Evolutionary conservation across 2,329 filamentous ascomycete genomes (phyloP).

Genomic region (Parafenestella ontariensis): DNA sequence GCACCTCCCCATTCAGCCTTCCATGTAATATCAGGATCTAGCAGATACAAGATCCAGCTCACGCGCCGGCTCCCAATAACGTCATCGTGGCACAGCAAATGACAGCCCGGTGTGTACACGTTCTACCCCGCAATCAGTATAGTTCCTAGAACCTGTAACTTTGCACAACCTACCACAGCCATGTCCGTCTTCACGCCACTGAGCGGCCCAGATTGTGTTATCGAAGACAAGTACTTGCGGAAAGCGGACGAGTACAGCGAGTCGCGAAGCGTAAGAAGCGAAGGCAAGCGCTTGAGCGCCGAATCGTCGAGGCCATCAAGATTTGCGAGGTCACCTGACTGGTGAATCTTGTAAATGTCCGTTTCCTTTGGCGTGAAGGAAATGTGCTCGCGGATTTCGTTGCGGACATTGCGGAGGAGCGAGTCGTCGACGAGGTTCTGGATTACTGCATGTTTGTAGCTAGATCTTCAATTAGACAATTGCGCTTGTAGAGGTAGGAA

Average conservation of each 20-base stretch:
- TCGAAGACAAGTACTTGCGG: conserved; percentile 83
- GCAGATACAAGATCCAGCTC: conserved; percentile 96
- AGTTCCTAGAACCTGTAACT: background rate
- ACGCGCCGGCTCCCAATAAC: conserved; percentile 96
- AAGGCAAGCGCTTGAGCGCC: conserved; percentile 84
- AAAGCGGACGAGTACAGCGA: conserved; percentile 91
- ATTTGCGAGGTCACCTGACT: conserved; percentile 96
- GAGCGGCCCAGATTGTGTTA: conserved; percentile 85
- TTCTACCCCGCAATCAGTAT: conserved; percentile 59
- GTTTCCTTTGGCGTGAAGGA: conserved; percentile 98
- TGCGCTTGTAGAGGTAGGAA: background rate
- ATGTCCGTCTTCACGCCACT: conserved; percentile 97
- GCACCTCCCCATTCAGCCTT: conserved; percentile 92
- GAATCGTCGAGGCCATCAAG: conserved; percentile 90
- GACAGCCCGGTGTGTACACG: conserved; percentile 95
- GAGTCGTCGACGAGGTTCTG: conserved; percentile 77
- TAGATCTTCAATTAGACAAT: conserved; percentile 32
- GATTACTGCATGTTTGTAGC: conserved; percentile 94
- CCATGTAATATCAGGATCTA: conserved; percentile 91
- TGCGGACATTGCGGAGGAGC: conserved; percentile 84
- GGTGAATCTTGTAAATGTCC: conserved; percentile 99
- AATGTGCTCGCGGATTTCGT: conserved; percentile 88
- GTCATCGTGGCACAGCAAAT: conserved; percentile 95
- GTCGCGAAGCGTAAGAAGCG: conserved; percentile 89
- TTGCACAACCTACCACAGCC: conserved; percentile 70